Evolutionary conservation across 345 rosid genomes (phyloP), one percentile per base, ranked within the genome.

Genomic region (Cardiospermum halicacabum): DNA sequence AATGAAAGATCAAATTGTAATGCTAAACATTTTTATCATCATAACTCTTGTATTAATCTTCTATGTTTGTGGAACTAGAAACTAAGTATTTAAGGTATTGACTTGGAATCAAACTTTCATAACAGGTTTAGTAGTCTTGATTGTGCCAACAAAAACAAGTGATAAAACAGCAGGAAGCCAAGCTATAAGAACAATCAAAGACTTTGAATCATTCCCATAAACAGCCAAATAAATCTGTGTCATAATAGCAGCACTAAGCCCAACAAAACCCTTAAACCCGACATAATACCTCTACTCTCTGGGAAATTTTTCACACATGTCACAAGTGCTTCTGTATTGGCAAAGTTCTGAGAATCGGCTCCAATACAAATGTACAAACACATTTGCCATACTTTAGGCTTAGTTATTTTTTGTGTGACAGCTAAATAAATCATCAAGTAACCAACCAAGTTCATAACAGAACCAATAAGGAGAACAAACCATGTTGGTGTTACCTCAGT

Each of bases 401-500:
- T 85, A 49, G 94, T 62, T 5, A 92, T 85, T 64, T 56, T 78
- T 0, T 81, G 82, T 1, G 92, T 84, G 10, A 89, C 95, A 3
- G 88, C 81, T 0, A 85, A 62, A 96, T 96, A 92, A 24, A 92
- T 85, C 86, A 92, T 83, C 82, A 89, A 87, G 75, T 89, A 92
- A 27, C 98, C 98, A 0, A 61, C 68, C 26, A 92, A 92, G 65
- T 89, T 92, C 85, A 92, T 78, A 19, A 76, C 96, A 21, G 94
- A 83, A 7, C 98, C 98, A 0, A 82, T 56, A 1, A 80, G 69
- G 32, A 92, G 83, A n/a, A 92, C 95, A 26, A 85, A 80, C 96
- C 98, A 92, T 2, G 98, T 87, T 2, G 96, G 98, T 2, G 90
- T 85, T 54, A 92, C 83, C 75, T 92, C 96, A 6, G 91, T 96